Evolutionary conservation across 1,139 yeast genomes (phyloP), one percentile per base, ranked within the genome.

Genomic region (Lodderomyces beijingensis): DNA sequence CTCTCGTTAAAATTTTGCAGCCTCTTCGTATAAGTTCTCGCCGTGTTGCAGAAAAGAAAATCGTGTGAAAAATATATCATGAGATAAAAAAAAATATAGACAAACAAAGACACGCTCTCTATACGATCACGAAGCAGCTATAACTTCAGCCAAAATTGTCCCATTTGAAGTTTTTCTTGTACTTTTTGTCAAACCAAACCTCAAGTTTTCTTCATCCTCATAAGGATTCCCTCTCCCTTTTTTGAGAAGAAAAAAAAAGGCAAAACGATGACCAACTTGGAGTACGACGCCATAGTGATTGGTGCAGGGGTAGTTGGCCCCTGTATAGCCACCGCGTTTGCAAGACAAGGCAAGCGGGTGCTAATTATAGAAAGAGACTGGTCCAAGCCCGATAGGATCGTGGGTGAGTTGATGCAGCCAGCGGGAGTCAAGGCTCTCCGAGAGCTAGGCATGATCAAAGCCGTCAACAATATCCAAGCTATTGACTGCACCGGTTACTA

Each of bases 251-350:
- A 19, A n/a, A 19, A 19, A 19, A 19, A 19, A 19, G 22, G 8
- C 8, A 19, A 19, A n/a, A n/a, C 4, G 16, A 28, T 21, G 21
- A 29, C 32, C 19, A 16, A 17, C 4, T 13, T n/a, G 27, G 28
- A 24, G 29, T 74, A 70, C 53, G 93, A 83, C 47, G 82, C 69
- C 22, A 75, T 83, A 22, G 78, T 84, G 18, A 74, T 91, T 22
- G 97, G 98, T 13, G 96, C 97, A 10, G 99, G 99, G 27, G 95
- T 91, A 14, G 81, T 86, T 10, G 99, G 99, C 1, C 96, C 98
- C 4, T 79, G 91, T 36, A 70, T 91, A 17, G 97, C 97, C 30
- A 83, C 89, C 0, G 88, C 87, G 3, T 62, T 91, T 38, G 97
- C 96, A 2, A 73, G 93, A 47, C 94, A 86, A 51, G 97, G 97